Base-by-base conservation (phyloP, 208 protist species). In the Trypanosoma melophagium region DNA sequence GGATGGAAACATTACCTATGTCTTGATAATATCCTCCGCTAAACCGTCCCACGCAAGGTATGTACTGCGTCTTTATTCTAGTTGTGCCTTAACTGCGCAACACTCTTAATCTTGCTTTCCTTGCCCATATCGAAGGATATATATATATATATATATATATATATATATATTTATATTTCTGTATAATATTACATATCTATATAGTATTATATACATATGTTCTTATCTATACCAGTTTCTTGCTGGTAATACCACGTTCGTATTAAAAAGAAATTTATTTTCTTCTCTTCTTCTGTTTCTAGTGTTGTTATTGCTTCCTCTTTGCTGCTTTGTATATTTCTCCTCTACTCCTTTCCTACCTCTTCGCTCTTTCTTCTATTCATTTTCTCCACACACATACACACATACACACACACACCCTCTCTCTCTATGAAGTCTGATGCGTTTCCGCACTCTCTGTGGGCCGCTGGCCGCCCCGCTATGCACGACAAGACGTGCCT, bases 61-160 rank as follows among this genome's bases (percentile, higher is more conserved):
- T 45, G 50, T 86, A 0, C 54, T 93, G 53, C 83, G 83, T n/a
- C 41, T 93, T 19, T 89, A 84, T 70, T 89, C 77, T 44, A 84
- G 62, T 58, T 67, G 35, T 35, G 60, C 8, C 7, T 66, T 83
- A 40, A 84, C 40, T 2, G 78, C 74, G 17, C 63, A 82, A 60
- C 12, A 81, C 19, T 35, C 28, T 35, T 35, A 35, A 35, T 35
- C 28, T 61, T 65, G 57, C 58, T 50, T 51, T 60, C 60, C 55
- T 47, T 62, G 21, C 14, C 56, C 17, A 14, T 35, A 35, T 35
- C 28, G 28, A 35, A 35, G 5, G 28, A 35, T 5, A 35, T 35
- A 35, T 35, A 35, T 35, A 1, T 35, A 35, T 35, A 35, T 35
- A 1, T 35, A 35, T 35, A 35, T 35, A 5, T n/a, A 35, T 35